These are phyloP conservation scores for Acrodontium crateriforme DNA, from an alignment of 2,329 filamentous ascomycete genomes.

Conservation along the genomic window DNA sequence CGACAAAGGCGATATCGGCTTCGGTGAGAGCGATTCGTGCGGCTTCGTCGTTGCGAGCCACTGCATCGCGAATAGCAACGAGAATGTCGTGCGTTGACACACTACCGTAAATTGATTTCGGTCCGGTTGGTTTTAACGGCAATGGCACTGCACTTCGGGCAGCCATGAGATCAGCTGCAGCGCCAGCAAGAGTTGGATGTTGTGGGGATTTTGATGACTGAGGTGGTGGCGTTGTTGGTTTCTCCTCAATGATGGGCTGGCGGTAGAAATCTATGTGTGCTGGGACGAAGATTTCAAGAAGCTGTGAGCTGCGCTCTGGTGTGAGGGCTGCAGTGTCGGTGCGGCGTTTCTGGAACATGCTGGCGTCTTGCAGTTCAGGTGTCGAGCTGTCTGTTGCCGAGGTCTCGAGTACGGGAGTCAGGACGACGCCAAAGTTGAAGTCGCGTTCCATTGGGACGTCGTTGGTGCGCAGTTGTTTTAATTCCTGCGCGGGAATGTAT, in stretches of 20 bases:
- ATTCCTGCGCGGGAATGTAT: slow-evolving; percentile 35
- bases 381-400: not conserved
- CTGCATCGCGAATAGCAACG: slow-evolving; percentile 32
- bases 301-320: slow-evolving; percentile 30
- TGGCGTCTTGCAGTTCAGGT: slow-evolving; percentile 5
- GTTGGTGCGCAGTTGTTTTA: slow-evolving; percentile 31
- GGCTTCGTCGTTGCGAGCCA: slow-evolving; percentile 39
- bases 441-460: slow-evolving; percentile 34
- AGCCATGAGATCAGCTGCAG: slow-evolving; percentile 18
- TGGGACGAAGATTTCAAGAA: slow-evolving; percentile 36
- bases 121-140: slow-evolving; percentile 7
- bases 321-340: slow-evolving; percentile 27
- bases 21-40: slow-evolving; percentile 35
- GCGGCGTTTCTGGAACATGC: slow-evolving; percentile 9
- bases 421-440: slow-evolving; percentile 26
- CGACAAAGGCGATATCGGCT: slow-evolving; percentile 37
- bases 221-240: slow-evolving; percentile 11
- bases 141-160: slow-evolving; percentile 9
- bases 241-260: slow-evolving; percentile 27
- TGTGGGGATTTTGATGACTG: slow-evolving; percentile 5
- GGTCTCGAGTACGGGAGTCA: not conserved
- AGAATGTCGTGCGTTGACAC: slow-evolving; percentile 41
- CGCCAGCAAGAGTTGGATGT: slow-evolving; percentile 7
- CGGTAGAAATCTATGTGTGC: slow-evolving; percentile 34
- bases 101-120: slow-evolving; percentile 36